A percentile compares a stretch with the other conserved stretches of the same genome.
phyloP scores from a whole-genome alignment of 305 asterid species.

The Rubia tinctorum region DNA sequence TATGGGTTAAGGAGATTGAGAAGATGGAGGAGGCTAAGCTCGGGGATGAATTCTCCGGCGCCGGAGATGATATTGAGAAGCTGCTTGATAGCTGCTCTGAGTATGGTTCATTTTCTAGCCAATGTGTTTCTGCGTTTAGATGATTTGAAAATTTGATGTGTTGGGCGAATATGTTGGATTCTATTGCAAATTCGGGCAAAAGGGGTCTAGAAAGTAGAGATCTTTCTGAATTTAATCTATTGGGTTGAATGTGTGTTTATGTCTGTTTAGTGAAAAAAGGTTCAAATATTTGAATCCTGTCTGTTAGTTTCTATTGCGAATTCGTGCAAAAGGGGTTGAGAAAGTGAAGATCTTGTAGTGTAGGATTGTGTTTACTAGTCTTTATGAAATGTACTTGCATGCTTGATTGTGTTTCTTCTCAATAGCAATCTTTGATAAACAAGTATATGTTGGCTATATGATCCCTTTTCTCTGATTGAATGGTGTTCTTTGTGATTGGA shows the following conservation, averaged over 20 bases:
- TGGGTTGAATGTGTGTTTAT: neutral
- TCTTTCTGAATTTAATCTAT: neutral
- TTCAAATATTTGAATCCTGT: neutral
- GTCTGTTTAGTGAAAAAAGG: neutral
- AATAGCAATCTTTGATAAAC: neutral
- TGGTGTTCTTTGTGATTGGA: neutral
- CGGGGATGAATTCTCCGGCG: conserved; percentile 45
- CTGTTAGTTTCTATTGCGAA: neutral
- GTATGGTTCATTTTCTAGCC: neutral
- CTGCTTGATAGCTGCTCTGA: conserved; percentile 73
- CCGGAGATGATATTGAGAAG: conserved; percentile 63
- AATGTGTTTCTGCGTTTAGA: neutral
- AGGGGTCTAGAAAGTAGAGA: neutral
- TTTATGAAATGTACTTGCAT: neutral
- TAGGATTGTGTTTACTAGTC: neutral
- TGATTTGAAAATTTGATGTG: neutral
- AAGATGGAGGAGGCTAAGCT: conserved; percentile 80
- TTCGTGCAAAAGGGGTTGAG: neutral
- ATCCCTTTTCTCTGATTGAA: neutral
- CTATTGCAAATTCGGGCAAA: neutral
- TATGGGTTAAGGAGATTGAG: conserved; percentile 93
- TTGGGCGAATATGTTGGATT: neutral
- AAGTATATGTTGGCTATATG: neutral
- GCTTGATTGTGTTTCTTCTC: neutral
- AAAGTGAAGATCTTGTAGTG: neutral